Evolutionary conservation across 108 stramenopile genomes (phyloP), one percentile per base, ranked within the genome.

Genomic region (Skeletonema potamos): DNA sequence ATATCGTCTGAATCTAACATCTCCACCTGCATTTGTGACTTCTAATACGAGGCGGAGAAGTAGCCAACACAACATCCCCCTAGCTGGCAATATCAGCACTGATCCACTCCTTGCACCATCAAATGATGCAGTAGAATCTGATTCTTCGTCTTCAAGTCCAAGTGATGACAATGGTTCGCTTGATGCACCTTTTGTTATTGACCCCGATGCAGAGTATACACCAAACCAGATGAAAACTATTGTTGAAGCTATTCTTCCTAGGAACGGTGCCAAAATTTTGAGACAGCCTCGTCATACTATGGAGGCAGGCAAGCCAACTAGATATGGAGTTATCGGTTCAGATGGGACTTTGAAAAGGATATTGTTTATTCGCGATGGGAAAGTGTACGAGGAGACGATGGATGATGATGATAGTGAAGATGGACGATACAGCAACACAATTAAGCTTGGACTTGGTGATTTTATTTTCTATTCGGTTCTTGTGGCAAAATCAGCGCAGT

Each of bases 381-480:
- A 89, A 55, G 92, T 89, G 11, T 94, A 88, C 79, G 90, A 90
- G 27, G 91, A 89, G 66, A 64, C 82, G 36, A 39, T 58, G 36
- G 85, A 81, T 43, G 83, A 86, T 28, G 80, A 74, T 29, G 75
- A 77, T 34, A 68, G 76, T n/a, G 73, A 84, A 24, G 82, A 82
- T 41, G 79, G 79, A 30, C 54, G 73, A 27, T 69, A 59, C 51
- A 80, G 76, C 62, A 76, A 81, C 54, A 72, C 81, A 18, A 76
- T 81, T 1, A 71, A 72, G 54, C 58, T 76, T 12, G 75, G 74
- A 0, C 58, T 81, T 36, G 97, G 97, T 33, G 98, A 99, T 79
- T 99, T 99, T 62, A 97, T 99, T 22, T 99, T 99, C 61, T 98
- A 98, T 81, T 87, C 86, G 63, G 98, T 98, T 24, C 76, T 98